phyloP scores from a whole-genome alignment of 805 yeast species.

The Pichia rugopelliculosa region DNA sequence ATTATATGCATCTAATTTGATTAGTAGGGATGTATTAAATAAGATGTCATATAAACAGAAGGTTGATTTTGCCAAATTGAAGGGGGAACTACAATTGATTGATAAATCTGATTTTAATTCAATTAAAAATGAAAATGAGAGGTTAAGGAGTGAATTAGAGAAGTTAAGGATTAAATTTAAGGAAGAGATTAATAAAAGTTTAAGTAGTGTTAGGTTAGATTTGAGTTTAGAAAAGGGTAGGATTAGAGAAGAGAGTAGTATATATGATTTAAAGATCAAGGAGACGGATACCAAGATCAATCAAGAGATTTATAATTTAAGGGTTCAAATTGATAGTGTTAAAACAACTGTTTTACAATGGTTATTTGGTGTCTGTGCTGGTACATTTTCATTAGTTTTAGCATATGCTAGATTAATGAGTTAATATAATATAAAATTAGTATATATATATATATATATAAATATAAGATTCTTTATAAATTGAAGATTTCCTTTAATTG shows the following conservation, averaged over 20 bases:
- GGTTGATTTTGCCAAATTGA: slow-evolving; percentile 90
- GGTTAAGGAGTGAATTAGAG: slow-evolving; percentile 76
- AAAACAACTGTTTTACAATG: slow-evolving; percentile 97
- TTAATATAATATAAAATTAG: slow-evolving; percentile 4
- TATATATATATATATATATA: background rate
- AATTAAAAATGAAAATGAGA: slow-evolving; percentile 80
- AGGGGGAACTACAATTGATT: slow-evolving; percentile 83
- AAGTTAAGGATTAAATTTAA: slow-evolving; percentile 75
- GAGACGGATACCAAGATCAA: slow-evolving; percentile 94
- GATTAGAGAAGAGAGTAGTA: slow-evolving; percentile 87
- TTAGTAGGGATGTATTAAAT: slow-evolving; percentile 76
- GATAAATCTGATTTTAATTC: slow-evolving; percentile 81
- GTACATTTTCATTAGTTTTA: slow-evolving; percentile 89
- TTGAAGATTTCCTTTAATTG: slow-evolving; percentile 79
- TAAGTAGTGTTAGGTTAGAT: slow-evolving; percentile 86
- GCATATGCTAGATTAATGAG: slow-evolving; percentile 75
- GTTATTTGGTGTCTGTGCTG: slow-evolving; percentile 97
- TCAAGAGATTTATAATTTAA: slow-evolving; percentile 91
- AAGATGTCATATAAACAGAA: slow-evolving; percentile 90
- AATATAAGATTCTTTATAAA: slow-evolving; percentile 30
- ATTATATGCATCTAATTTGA: slow-evolving; percentile 67
- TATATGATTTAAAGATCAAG: slow-evolving; percentile 86
- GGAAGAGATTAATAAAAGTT: slow-evolving; percentile 86
- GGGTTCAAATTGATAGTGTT: slow-evolving; percentile 89
- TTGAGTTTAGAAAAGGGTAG: slow-evolving; percentile 91